A percentile compares a stretch with the other conserved stretches of the same genome.
phyloP scores from a whole-genome alignment of 202 grass and related monocot genomes.

The Zoysia matrella region DNA sequence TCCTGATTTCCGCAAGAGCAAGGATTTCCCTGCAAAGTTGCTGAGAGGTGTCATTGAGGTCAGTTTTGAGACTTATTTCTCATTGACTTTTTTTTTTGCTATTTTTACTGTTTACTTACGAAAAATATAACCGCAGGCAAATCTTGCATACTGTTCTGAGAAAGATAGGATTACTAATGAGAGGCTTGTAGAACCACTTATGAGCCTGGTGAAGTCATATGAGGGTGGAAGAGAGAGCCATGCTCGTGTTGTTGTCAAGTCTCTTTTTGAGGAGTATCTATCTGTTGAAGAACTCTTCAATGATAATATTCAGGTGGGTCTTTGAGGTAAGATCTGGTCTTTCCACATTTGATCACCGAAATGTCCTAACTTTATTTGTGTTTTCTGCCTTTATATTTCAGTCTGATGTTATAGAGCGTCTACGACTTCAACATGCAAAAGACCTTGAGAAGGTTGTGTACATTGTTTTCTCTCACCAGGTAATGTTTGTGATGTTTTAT shows the following conservation, averaged over 20 bases:
- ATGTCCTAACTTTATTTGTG: constrained; percentile 36
- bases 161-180: constrained; percentile 88
- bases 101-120: constrained; percentile 49
- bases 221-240: constrained; percentile 99
- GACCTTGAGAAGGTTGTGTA: constrained; percentile 91
- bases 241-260: constrained; percentile 84
- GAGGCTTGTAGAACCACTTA: constrained; percentile 93
- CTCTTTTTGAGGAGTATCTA: constrained; percentile 96
- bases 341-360: constrained; percentile 26
- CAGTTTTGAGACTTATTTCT: constrained; percentile 42
- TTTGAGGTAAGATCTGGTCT: constrained; percentile 23
- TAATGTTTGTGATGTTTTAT: too few species aligned
- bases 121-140: constrained; percentile 57
- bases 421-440: constrained; percentile 97
- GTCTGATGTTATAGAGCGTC: constrained; percentile 98
- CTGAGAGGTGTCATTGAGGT: constrained; percentile 93
- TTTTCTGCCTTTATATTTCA: constrained; percentile 59
- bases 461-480: constrained; percentile 13
- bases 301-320: constrained; percentile 66
- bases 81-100: constrained; percentile 13
- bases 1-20: constrained; percentile 64
- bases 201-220: constrained; percentile 91
- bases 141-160: constrained; percentile 84
- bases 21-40: constrained; percentile 94
- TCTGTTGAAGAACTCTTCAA: constrained; percentile 96